phyloP scores from a whole-genome alignment of 352 stramenopile genomes.

The Halophytophthora polymorphica region DNA sequence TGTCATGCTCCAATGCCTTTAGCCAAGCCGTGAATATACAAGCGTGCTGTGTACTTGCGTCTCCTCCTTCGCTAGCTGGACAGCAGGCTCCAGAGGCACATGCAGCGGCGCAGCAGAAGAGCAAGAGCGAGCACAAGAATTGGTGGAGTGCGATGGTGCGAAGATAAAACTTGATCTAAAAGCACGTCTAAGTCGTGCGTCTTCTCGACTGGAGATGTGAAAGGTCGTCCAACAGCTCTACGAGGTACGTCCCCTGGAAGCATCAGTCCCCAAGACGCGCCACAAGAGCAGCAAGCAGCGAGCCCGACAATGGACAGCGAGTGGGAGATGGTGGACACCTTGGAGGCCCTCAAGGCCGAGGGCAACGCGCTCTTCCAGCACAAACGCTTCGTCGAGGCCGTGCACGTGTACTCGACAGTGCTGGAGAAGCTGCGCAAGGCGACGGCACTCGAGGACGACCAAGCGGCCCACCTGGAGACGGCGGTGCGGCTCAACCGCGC shows the following conservation, averaged over 20 bases:
- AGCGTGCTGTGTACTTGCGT: background rate
- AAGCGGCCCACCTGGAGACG: constrained; percentile 28
- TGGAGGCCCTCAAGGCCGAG: constrained; percentile 51
- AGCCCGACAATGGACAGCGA: constrained; percentile 20
- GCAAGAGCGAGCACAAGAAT: too few relatives aligned
- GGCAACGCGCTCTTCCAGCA: constrained; percentile 62
- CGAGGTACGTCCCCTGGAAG: background rate
- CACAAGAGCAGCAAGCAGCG: constrained; percentile 6
- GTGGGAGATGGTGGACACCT: constrained; percentile 20
- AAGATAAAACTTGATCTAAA: too few relatives aligned
- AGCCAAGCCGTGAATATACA: background rate
- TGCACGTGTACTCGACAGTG: constrained; percentile 42
- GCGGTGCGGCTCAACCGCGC: constrained; percentile 69
- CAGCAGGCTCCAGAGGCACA: too few relatives aligned
- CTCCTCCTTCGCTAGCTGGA: background rate
- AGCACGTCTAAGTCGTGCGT: too few relatives aligned
- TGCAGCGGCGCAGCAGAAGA: too few relatives aligned
- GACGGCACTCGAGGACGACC: background rate
- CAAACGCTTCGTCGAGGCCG: constrained; percentile 36
- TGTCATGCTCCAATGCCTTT: too few relatives aligned
- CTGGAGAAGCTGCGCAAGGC: constrained; percentile 14
- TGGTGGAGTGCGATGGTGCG: too few relatives aligned
- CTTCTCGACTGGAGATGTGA: too few relatives aligned
- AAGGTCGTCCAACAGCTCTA: constrained; percentile 2
- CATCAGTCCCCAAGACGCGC: background rate